A percentile compares a stretch with the other conserved stretches of the same genome.
Conservation (phyloP, 2,329 filamentous ascomycete species). For the Paracamarosporium sp. region DNA sequence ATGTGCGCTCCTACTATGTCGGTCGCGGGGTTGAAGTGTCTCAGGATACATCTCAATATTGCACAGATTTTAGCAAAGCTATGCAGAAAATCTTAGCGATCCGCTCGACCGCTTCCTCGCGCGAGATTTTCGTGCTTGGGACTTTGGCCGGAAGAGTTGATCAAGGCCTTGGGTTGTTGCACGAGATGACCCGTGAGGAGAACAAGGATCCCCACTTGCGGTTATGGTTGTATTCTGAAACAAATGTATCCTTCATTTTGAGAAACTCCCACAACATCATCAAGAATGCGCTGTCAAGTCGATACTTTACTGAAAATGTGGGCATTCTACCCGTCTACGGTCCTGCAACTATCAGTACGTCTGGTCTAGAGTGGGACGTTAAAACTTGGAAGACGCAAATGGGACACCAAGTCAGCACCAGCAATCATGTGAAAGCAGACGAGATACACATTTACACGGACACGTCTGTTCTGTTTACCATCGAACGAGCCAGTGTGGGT, state of each 20-base stretch:
- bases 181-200: conserved; percentile 73
- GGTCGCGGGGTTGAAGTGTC: conserved; percentile 67
- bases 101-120: conserved; percentile 46
- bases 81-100: conserved; percentile 63
- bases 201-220: conserved; percentile 49
- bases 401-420: conserved; percentile 57
- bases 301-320: conserved; percentile 75
- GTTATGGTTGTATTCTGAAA: conserved; percentile 81
- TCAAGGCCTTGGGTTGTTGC: conserved; percentile 87
- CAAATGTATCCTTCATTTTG: conserved; percentile 84
- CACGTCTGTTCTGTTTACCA: conserved; percentile 55
- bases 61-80: conserved; percentile 88
- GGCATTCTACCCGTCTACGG: conserved; percentile 86
- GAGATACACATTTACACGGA: conserved; percentile 49
- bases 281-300: conserved; percentile 59
- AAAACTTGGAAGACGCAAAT: conserved; percentile 72
- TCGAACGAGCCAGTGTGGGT: conserved; percentile 41
- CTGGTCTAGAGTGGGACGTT: conserved; percentile 91
- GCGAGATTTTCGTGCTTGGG: conserved; percentile 79
- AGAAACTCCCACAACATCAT: conserved; percentile 72
- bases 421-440: conserved; percentile 55
- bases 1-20: conserved; percentile 71
- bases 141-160: conserved; percentile 90
- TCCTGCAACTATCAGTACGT: conserved; percentile 78
- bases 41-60: conserved; percentile 79